Evolutionary conservation across 2,329 filamentous ascomycete genomes (phyloP), one percentile per base, ranked within the genome.

Genomic region (Sordariomycetes sp.): DNA sequence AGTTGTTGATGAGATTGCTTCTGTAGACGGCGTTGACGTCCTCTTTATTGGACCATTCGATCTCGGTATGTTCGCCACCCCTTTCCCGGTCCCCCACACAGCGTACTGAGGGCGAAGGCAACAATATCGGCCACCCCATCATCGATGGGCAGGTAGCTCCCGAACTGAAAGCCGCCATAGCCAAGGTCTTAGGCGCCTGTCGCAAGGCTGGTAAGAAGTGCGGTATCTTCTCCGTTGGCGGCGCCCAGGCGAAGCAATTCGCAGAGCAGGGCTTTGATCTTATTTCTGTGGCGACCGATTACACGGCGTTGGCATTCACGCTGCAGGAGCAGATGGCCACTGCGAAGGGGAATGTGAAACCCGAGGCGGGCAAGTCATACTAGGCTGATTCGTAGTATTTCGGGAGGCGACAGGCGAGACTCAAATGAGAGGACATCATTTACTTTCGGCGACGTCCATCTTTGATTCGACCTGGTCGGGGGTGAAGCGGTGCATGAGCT

Each of bases 401-500:
- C 5, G 19, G 5, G 20, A 25, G 23, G 6, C 10, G 14, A 29
- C 8, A 17, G 9, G 16, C 16, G 4, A 26, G n/a, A 19, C 4
- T 24, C 14, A 8, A 25, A 15, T 31, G 12, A 34, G 17, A 11
- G 8, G 19, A 11, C 19, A 5, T 32, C 37, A 45, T 50, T 35
- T 41, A 24, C 17, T 44, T 40, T 71, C 67, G 10, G 68, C 70
- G 24, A 68, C 58, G 46, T 86, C 74, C 80, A 88, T 86, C 51
- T 79, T 72, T 14, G 64, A 66, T 40, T 74, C 63, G 3, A 90
- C 72, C 38, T 87, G 71, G 5, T 76, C 71, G 18, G 70, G 60
- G 0, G 72, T 79, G 55, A 88, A 85, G 14, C 80, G 70, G 53
- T 88, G 84, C 82, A 88, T 88, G 31, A 88, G 62, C 54, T 86